Base-by-base conservation (phyloP, 2,329 filamentous ascomycete species). In the Nemania diffusa region DNA sequence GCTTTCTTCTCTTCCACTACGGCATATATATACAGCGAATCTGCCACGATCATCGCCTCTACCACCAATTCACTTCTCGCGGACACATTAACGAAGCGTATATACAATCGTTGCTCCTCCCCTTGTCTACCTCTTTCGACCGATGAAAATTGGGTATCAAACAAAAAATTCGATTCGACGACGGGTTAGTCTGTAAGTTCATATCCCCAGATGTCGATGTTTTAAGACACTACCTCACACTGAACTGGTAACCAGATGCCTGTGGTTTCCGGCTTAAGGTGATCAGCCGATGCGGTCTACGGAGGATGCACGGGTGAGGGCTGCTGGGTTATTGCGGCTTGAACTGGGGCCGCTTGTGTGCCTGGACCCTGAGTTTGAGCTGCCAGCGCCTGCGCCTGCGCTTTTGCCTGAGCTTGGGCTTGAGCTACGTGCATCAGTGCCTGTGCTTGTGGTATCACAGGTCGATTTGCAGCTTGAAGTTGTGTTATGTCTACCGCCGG, bases 401-500 rank as follows among this genome's bases (percentile, higher is more conserved):
- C 57, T 44, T 68, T 60, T 42, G 57, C 63, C 42, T 70, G 61
- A 6, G 59, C 69, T 62, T 72, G 61, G 6, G 60, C 69, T 63
- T 72, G 69, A 37, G 67, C 62, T 40, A 58, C 62, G 50, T 71
- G 69, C 61, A 72, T 42, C n/a, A 61, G n/a, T 15, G 53, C 57
- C 51, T 69, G 69, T 32, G 65, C 42, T 55, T 72, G 74, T 24
- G 75, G 73, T n/a, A 76, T 65, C 32, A 69, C 67, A 26, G 69
- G 71, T 27, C 76, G 73, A 60, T 61, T 72, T 55, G 57, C 69
- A 44, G 66, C 66, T 50, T 75, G 71, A 26, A 72, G 69, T 27
- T 73, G 71, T 51, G 74, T 57, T 62, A 73, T 37, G 71, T 78
- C 75, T 57, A 77, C 73, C 22, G 75, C 74, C 42, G 77, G 81